phyloP scores from a whole-genome alignment of 495 filamentous ascomycete genomes.

The Penicillium mononematosum region DNA sequence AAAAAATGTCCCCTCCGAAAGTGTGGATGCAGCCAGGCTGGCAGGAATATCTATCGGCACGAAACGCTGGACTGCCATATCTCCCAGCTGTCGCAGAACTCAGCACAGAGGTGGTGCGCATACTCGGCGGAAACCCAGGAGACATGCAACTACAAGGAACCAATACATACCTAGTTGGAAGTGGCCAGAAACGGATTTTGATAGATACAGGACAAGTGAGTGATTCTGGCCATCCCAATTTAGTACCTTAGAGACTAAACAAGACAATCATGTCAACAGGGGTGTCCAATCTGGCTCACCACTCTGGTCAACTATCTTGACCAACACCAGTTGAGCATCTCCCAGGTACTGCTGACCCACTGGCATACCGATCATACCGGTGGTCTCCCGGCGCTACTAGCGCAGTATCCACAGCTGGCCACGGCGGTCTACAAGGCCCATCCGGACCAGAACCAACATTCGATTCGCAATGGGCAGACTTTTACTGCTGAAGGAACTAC shows the following conservation, averaged over 20 bases:
- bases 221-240: neutral
- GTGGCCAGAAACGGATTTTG: slow-evolving; percentile 57
- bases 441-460: slow-evolving; percentile 47
- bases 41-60: slow-evolving; percentile 40
- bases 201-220: slow-evolving; percentile 63
- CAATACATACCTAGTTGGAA: slow-evolving; percentile 78
- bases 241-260: neutral
- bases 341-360: slow-evolving; percentile 67
- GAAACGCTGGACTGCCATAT: slow-evolving; percentile 31
- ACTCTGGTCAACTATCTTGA: slow-evolving; percentile 23
- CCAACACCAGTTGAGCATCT: slow-evolving; percentile 46
- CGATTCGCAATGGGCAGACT: slow-evolving; percentile 40
- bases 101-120: slow-evolving; percentile 41
- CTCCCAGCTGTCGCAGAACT: slow-evolving; percentile 41
- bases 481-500: slow-evolving; percentile 44
- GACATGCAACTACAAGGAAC: slow-evolving; percentile 63
- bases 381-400: slow-evolving; percentile 63
- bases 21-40: slow-evolving; percentile 7
- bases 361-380: slow-evolving; percentile 79
- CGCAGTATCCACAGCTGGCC: slow-evolving; percentile 46
- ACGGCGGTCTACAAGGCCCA: slow-evolving; percentile 42
- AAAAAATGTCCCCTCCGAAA: neutral
- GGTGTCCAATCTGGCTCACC: slow-evolving; percentile 33
- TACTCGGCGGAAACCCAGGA: slow-evolving; percentile 66
- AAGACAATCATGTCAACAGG: slow-evolving; percentile 21